A percentile compares a stretch with the other conserved stretches of the same genome.
These are phyloP conservation scores for Amanita thiersii DNA, from an alignment of 768 basidiomycete species.

Conservation along the genomic window DNA sequence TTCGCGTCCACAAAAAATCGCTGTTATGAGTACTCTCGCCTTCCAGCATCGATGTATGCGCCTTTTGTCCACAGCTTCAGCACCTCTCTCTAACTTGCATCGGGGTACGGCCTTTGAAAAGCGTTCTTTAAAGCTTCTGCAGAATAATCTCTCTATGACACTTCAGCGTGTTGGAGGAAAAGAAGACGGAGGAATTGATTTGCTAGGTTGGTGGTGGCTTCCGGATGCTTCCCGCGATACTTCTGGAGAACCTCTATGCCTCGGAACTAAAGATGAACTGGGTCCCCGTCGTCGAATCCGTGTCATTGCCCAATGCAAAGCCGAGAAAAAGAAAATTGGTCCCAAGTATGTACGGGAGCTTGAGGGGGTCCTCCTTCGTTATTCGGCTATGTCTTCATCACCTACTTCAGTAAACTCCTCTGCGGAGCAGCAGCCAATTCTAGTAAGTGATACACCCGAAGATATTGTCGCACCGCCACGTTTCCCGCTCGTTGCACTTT, in stretches of 20 bases:
- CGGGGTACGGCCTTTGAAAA: conserved; percentile 73
- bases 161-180: conserved; percentile 75
- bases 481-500: conserved; percentile 53
- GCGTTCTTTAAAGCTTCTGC: conserved; percentile 53
- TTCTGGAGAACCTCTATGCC: not conserved
- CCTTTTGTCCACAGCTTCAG: conserved; percentile 7
- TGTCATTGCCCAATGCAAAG: conserved; percentile 86
- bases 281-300: conserved; percentile 48
- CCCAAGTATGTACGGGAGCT: conserved; percentile 82
- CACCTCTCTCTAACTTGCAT: conserved; percentile 43
- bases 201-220: conserved; percentile 92
- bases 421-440: too few species aligned
- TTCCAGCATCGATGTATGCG: not conserved
- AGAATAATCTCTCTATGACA: conserved; percentile 68
- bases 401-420: not conserved
- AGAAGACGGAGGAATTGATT: conserved; percentile 84
- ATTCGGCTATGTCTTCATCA: conserved; percentile 20
- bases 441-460: too few species aligned
- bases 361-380: conserved; percentile 75
- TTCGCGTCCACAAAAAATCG: too few species aligned
- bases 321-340: conserved; percentile 72
- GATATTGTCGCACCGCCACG: conserved; percentile 10
- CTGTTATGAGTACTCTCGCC: too few species aligned
- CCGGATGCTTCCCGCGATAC: conserved; percentile 25
- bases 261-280: conserved; percentile 1